phyloP scores from a whole-genome alignment of 768 basidiomycete genomes.

The Pisolithus orientalis region DNA sequence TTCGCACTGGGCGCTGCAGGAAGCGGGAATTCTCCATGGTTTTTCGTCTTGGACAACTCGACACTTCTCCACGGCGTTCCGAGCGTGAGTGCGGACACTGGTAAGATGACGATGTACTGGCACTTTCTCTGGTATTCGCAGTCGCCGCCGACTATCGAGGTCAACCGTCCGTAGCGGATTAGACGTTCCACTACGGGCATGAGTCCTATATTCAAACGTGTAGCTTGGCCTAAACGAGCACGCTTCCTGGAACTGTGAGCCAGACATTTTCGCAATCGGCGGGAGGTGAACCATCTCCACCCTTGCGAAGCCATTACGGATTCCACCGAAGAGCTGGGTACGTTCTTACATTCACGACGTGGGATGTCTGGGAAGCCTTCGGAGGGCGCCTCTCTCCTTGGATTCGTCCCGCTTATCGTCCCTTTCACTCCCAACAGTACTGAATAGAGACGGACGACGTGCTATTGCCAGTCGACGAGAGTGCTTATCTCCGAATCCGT shows the following conservation, averaged over 20 bases:
- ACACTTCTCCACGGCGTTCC: conserved; percentile 53
- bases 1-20: conserved; percentile 2
- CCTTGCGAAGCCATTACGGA: conserved; percentile 32
- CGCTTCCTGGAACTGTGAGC: too few relatives aligned
- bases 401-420: conserved; percentile 17
- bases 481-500: conserved; percentile 56
- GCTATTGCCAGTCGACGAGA: conserved; percentile 55
- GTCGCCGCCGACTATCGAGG: conserved; percentile 12
- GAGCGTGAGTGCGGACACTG: conserved; percentile 62
- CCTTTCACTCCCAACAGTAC: conserved; percentile 44
- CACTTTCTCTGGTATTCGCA: conserved; percentile 28
- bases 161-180: conserved; percentile 6
- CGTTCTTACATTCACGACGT: conserved; percentile 36
- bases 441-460: conserved; percentile 47
- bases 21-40: conserved; percentile 4
- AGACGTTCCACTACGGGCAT: conserved; percentile 21
- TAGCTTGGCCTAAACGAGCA: too few relatives aligned
- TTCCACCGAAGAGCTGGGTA: conserved; percentile 27
- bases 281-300: conserved; percentile 19
- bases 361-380: conserved; percentile 41
- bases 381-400: conserved; percentile 39
- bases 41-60: conserved; percentile 23
- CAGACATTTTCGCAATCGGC: conserved; percentile 4
- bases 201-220: conserved; percentile 15
- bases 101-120: conserved; percentile 30